Evolutionary conservation across 371 early-diverging fungal species (phyloP), one percentile per base, ranked within the genome.

Genomic region (Vittaforma corneae): DNA sequence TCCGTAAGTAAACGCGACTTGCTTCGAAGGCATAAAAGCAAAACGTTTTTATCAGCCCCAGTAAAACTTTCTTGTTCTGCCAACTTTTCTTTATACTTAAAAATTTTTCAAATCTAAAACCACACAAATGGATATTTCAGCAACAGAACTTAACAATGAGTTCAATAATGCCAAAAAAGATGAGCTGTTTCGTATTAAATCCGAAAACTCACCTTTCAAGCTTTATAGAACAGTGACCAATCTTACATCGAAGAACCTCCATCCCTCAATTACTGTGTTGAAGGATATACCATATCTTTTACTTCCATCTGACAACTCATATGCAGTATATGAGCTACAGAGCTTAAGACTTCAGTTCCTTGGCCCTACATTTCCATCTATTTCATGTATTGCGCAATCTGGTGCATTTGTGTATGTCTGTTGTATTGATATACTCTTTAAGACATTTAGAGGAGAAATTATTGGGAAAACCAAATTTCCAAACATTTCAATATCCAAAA

Each of bases 331-430:
- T 56, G n/a, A 22, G 14, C n/a, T 57, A 16, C 9, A 59, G 57
- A 32, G 26, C 61, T 56, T 60, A 6, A 50, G 9, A 9, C n/a
- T 57, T 14, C 60, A 60, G 11, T 60, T 60, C 33, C 51, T 51
- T 11, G 33, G 51, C 11, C 51, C 51, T 32, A 24, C 24, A 11
- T 24, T 51, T 16, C 11, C 11, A 11, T 11, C 40, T 11, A 11
- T 16, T 11, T 11, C 22, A 11, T 11, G 11, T 11, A 24, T 11
- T 24, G 28, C 33, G 11, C 11, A 11, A 11, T 51, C 11, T 24
- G 33, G 22, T 24, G 11, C 24, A 16, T 24, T 11, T 24, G 51
- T 51, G 24, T 32, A 11, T 24, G 28, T 51, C 24, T 11, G 11
- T 24, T 16, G 22, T 24, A 11, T 11, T 11, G 22, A 32, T 51